Evolutionary conservation across 2,329 filamentous ascomycete species (phyloP), one percentile per base, ranked within the genome.

Genomic region (Epichloe gansuensis): DNA sequence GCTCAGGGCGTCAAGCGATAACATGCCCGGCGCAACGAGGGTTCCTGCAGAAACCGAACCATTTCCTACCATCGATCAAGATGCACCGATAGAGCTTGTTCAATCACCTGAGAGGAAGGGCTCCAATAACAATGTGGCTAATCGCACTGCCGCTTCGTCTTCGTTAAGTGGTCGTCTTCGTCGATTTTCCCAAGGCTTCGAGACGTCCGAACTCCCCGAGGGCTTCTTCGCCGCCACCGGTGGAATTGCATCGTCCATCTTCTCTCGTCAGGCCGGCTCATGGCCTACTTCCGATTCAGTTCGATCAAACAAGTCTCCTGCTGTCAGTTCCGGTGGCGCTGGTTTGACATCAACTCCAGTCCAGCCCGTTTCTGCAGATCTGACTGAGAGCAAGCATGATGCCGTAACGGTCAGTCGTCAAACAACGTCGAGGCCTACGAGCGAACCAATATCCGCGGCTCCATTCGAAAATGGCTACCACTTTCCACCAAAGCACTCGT

Each of bases 391-490:
- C 44, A 54, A 48, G n/a, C 40, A 50, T 4, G 40, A 58, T 39
- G 54, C 48, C 17, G 52, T 57, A 12, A 58, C 56, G 9, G 53
- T 53, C 35, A 58, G 54, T 17, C 43, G 54, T 17, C 43, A 61
- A 25, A 54, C 56, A 41, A 66, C 39, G 35, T 45, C 49, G 39
- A 53, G 47, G 23, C 48, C 52, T 9, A 43, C 50, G 3, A 57
- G 55, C 3, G 64, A 65, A 45, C 65, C 65, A 9, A 31, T 57
- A 7, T 59, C 57, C 4, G 61, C 71, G 39, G 70, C 67, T 52
- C 62, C 72, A 51, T 81, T 78, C 56, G 69, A 74, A n/a, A 84
- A 84, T 60, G 79, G 81, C 42, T 84, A 84, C 59, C 77, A 84
- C 61, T 83, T 82, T 59, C 80, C 78, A 23, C 81, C 78, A 5